Evolutionary conservation across 106 monocot genomes (phyloP), one percentile per base, ranked within the genome.

Genomic region (Agapanthus africanus): DNA sequence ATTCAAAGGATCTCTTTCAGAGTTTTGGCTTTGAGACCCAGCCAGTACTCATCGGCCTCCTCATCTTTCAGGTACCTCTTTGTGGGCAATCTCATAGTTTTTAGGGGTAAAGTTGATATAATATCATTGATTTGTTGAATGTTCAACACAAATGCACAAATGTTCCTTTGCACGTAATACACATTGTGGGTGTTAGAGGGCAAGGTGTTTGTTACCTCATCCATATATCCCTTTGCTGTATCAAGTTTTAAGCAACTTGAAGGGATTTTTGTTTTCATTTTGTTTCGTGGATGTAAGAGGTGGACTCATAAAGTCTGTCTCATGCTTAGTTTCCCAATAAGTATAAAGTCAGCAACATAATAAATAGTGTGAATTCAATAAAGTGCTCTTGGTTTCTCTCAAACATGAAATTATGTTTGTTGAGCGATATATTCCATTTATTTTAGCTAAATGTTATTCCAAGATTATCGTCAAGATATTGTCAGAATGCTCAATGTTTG

Each of bases 21-120:
- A 97, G 97, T 79, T 97, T 92, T 83, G 91, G 92, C 26, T 97
- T 97, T 71, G 80, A 84, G 21, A 87, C 88, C 25, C 97, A 97
- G 54, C 91, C 97, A 35, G 76, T 97, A 37, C 73, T 97, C 36
- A 92, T 97, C 62, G 97, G 97, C 49, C 75, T 97, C 31, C 83
- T 97, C 46, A 89, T 92, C 39, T 97, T 92, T 87, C 91, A 99
- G 91, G 97, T 92, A 78, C 42, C 52, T 64, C 25, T 21, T 37
- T 63, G 27, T 22, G 30, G 11, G 46, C n/a, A n/a, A 54, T 54
- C 22, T 47, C 47, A 15, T 47, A 47, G 47, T 18, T 47, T 47
- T 18, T 4, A 18, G 47, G 47, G n/a, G n/a, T n/a, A n/a, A n/a
- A n/a, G 14, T 19, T 18, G 1, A 18, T 18, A 0, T 47, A 19